These are phyloP conservation scores for Agarophyton chilense DNA, from an alignment of 23 red algal genomes.

Conservation along the genomic window DNA sequence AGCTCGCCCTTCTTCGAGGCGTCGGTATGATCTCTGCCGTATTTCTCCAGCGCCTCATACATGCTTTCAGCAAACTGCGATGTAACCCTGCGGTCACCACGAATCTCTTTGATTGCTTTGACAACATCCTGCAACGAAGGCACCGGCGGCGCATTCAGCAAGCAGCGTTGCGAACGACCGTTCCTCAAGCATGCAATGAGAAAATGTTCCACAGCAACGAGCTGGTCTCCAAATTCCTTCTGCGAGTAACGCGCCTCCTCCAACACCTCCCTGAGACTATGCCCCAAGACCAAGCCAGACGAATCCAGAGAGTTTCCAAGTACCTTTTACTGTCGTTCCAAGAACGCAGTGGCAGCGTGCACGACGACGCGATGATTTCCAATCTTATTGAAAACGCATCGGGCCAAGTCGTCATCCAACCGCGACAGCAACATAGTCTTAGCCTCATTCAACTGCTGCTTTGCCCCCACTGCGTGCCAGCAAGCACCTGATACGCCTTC, in stretches of 20 bases:
- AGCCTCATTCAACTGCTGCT: constrained; percentile 92
- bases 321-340: constrained; percentile 81
- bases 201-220: constrained; percentile 88
- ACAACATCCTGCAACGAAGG: constrained; percentile 73
- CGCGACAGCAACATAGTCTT: constrained; percentile 82
- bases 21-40: constrained; percentile 92
- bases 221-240: constrained; percentile 83
- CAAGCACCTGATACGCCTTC: constrained; percentile 79
- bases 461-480: constrained; percentile 44
- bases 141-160: constrained; percentile 41
- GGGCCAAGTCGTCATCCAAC: constrained; percentile 83
- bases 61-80: constrained; percentile 83
- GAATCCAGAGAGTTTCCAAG: background rate
- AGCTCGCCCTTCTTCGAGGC: constrained; percentile 80
- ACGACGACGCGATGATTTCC: background rate
- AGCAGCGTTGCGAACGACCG: constrained; percentile 67
- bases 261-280: constrained; percentile 76
- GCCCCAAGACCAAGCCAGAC: constrained; percentile 82
- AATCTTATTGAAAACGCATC: constrained; percentile 68
- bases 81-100: constrained; percentile 87
- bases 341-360: constrained; percentile 20
- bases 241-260: constrained; percentile 71
- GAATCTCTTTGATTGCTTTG: constrained; percentile 73
- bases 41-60: constrained; percentile 96
- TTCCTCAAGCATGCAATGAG: constrained; percentile 83